These are phyloP conservation scores for Bodo saltans DNA, from an alignment of 78 protist species.

Conservation along the genomic window DNA sequence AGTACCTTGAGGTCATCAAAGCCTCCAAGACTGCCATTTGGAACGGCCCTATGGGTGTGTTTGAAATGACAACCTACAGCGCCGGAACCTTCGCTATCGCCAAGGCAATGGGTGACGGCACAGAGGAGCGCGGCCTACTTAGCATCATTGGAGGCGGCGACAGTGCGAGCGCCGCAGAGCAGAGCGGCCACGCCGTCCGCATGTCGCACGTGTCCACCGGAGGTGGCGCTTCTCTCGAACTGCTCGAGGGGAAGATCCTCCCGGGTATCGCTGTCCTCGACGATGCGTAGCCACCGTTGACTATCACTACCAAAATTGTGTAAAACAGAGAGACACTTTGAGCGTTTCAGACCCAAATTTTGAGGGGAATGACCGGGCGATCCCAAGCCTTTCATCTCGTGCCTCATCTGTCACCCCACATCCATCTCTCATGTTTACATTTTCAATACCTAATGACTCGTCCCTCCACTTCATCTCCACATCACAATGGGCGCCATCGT, in stretches of 20 bases:
- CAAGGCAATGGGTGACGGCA: conserved; percentile 73
- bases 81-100: conserved; percentile 76
- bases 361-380: no score
- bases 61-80: conserved; percentile 85
- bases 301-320: no score
- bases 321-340: no score
- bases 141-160: conserved; percentile 94
- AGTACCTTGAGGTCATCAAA: conserved; percentile 33
- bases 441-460: no score
- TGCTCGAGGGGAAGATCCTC: conserved; percentile 88
- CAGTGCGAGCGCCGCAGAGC: conserved; percentile 88
- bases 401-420: no score
- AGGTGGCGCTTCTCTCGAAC: conserved; percentile 99
- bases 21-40: conserved; percentile 83
- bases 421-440: no score
- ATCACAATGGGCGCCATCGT: no score
- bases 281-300: no score
- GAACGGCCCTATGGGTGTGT: conserved; percentile 99
- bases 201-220: conserved; percentile 94
- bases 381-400: no score
- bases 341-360: no score
- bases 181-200: conserved; percentile 71
- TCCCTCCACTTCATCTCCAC: no score
- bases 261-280: conserved; percentile 62
- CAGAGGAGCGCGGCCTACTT: conserved; percentile 59